Conservation (phyloP, 176 grass and related monocot genomes). For the maize (Zea mays) region DNA sequence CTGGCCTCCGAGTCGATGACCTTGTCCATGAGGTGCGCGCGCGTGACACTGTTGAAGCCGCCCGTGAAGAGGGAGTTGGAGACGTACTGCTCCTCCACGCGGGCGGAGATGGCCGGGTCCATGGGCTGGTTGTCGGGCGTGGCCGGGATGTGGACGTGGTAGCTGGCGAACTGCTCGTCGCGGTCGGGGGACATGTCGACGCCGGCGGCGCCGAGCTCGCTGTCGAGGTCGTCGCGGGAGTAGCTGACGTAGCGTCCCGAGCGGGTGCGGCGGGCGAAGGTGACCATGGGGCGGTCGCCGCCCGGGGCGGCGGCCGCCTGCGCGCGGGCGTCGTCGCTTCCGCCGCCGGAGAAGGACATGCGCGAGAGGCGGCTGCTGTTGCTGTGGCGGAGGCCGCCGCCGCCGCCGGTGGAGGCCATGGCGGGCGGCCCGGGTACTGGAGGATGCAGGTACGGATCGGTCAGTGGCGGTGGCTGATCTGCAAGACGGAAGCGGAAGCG, state of each 20-base stretch:
- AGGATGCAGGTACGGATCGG: constrained; percentile 4
- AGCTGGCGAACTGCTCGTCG: constrained; percentile 52
- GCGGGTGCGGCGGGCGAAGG: constrained; percentile 72
- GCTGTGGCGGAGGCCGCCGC: constrained; percentile 51
- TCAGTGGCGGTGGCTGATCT: constrained; percentile 37
- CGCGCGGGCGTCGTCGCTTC: not conserved
- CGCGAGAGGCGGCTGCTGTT: constrained; percentile 55
- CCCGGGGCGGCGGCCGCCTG: not conserved
- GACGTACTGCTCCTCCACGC: constrained; percentile 91
- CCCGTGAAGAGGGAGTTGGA: constrained; percentile 96
- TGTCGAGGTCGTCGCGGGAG: constrained; percentile 83
- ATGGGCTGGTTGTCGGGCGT: constrained; percentile 94
- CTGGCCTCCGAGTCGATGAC: constrained; percentile 71
- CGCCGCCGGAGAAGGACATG: constrained; percentile 50
- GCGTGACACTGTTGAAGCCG: constrained; percentile 84
- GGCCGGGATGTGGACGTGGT: constrained; percentile 79
- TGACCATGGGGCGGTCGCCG: constrained; percentile 53
- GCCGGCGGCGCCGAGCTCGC: constrained; percentile 47
- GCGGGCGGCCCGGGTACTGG: not conserved
- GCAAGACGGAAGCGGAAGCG: not conserved
- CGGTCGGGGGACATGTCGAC: constrained; percentile 49
- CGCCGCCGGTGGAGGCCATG: constrained; percentile 53
- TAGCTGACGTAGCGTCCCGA: constrained; percentile 79
- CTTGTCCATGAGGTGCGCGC: constrained; percentile 97
- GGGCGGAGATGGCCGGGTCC: constrained; percentile 82